Conservation (phyloP, 768 basidiomycete species). For the Chalciporus pseudorubinellus region DNA sequence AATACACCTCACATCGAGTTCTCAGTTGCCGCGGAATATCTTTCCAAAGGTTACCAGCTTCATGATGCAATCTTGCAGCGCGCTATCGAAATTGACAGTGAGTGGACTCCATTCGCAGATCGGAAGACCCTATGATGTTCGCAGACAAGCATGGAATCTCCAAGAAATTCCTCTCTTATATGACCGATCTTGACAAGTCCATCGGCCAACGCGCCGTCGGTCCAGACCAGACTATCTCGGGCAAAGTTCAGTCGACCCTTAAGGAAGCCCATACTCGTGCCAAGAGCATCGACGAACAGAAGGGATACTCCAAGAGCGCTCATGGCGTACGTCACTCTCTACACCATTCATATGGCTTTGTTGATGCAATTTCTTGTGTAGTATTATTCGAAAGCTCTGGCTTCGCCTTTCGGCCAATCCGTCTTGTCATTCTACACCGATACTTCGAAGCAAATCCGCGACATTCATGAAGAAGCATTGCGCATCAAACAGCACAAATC, state of each 20-base stretch:
- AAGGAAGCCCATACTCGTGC: conserved; percentile 66
- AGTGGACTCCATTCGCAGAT: conserved; percentile 7
- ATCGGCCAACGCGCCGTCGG: conserved; percentile 73
- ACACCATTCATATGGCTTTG: background rate
- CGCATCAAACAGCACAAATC: conserved; percentile 71
- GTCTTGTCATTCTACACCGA: conserved; percentile 82
- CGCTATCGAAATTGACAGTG: conserved; percentile 79
- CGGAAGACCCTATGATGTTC: background rate
- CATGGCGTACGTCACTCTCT: conserved; percentile 48
- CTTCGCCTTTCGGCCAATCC: conserved; percentile 74
- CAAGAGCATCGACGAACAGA: conserved; percentile 76
- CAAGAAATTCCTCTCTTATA: conserved; percentile 74
- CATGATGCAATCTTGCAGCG: conserved; percentile 75
- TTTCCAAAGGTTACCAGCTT: conserved; percentile 85
- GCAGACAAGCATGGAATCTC: conserved; percentile 86
- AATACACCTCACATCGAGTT: background rate
- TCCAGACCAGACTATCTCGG: conserved; percentile 76
- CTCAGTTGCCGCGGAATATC: conserved; percentile 87
- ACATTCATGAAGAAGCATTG: conserved; percentile 91
- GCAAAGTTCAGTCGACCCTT: conserved; percentile 64
- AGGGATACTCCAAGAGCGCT: conserved; percentile 69
- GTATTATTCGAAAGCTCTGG: conserved; percentile 77
- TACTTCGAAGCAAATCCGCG: conserved; percentile 83
- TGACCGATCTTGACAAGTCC: conserved; percentile 66
- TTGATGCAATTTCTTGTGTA: conserved; percentile 25